Percentiles rank a stretch among this genome's conserved stretches.
Evolutionary conservation across 225 moss, liverwort and hornwort species (phyloP).

Genomic region (Thuidium tamariscinum): DNA sequence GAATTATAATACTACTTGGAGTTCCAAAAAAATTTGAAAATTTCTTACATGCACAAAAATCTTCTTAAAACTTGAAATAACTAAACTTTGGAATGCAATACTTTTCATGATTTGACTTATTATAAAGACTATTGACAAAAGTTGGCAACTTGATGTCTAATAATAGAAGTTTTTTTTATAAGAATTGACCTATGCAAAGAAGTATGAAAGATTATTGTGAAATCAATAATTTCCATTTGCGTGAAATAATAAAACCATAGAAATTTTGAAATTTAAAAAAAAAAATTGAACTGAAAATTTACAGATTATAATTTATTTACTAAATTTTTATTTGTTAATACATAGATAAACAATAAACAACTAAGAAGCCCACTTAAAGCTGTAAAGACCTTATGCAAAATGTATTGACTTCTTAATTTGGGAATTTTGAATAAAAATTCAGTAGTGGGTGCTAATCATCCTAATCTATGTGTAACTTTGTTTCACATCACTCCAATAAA

Average conservation of each 20-base stretch:
- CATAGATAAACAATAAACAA: too few species aligned
- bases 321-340: too few species aligned
- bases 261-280: too few species aligned
- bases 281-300: too few species aligned
- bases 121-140: neutral
- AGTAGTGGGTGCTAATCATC: neutral
- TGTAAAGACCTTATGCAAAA: too few species aligned
- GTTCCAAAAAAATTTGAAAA: too few species aligned
- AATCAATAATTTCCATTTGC: neutral
- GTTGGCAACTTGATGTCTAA: neutral
- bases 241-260: neutral
- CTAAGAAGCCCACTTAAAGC: too few species aligned
- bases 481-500: neutral
- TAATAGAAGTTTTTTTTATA: neutral
- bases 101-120: neutral
- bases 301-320: too few species aligned
- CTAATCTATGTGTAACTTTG: rapidly evolving
- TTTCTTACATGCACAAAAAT: neutral
- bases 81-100: neutral
- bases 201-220: neutral
- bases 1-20: neutral
- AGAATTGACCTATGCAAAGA: neutral
- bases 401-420: too few species aligned
- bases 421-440: too few species aligned
- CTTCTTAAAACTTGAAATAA: neutral